These are phyloP conservation scores for Yamadazyma spencermartinsiae DNA, from an alignment of 1,139 yeast species.

Conservation along the genomic window DNA sequence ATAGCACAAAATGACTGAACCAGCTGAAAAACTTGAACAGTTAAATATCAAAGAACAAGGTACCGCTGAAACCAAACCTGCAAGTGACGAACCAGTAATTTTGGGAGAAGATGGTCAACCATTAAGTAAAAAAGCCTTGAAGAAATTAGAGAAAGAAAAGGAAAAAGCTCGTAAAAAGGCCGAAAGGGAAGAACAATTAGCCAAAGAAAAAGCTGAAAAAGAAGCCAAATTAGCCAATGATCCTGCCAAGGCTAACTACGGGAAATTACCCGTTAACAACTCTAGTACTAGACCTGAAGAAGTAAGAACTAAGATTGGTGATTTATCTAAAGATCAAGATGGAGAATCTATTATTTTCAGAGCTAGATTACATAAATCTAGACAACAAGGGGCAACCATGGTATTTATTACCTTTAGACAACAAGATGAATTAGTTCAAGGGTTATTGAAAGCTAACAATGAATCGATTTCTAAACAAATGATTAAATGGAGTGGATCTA, in stretches of 20 bases:
- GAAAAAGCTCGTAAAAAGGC: conserved; percentile 93
- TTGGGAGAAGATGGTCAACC: conserved; percentile 90
- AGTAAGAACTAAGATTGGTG: conserved; percentile 56
- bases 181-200: conserved; percentile 86
- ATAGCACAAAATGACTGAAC: conserved; percentile 17
- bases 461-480: conserved; percentile 81
- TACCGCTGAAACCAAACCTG: conserved; percentile 19
- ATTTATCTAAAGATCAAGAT: conserved; percentile 63
- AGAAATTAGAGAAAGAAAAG: conserved; percentile 89
- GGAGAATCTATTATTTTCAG: conserved; percentile 82
- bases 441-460: conserved; percentile 66
- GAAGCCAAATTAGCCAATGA: conserved; percentile 71
- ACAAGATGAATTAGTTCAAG: conserved; percentile 80
- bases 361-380: conserved; percentile 90
- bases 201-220: conserved; percentile 82
- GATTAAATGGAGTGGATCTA: conserved; percentile 92
- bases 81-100: conserved; percentile 27
- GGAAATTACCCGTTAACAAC: conserved; percentile 85
- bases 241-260: conserved; percentile 85
- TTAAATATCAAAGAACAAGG: conserved; percentile 28
- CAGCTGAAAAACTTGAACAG: conserved; percentile 34
- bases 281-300: conserved; percentile 64
- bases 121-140: conserved; percentile 89
- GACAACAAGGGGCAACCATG: conserved; percentile 96
- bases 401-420: conserved; percentile 90